Percentiles rank a stretch among this genome's conserved stretches.
Conservation (phyloP, 2,329 filamentous ascomycete species). For the Alternaria conjuncta region DNA sequence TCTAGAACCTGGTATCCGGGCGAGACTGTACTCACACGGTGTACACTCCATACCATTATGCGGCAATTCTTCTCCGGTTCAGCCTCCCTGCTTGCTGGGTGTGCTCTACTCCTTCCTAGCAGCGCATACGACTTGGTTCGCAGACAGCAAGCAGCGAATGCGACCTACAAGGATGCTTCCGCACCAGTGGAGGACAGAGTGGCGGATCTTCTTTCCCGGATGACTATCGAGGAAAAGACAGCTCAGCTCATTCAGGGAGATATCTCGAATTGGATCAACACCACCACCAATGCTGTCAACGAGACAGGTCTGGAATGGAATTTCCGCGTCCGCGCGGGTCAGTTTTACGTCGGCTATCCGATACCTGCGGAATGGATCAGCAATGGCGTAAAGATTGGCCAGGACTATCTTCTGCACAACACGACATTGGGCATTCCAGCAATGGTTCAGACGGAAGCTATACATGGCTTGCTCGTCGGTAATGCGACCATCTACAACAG, state of each 20-base stretch:
- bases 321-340: constrained; percentile 69
- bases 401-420: constrained; percentile 72
- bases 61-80: background rate
- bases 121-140: constrained; percentile 36
- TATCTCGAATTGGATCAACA: constrained; percentile 75
- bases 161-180: constrained; percentile 67
- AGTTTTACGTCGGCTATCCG: constrained; percentile 75
- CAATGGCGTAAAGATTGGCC: constrained; percentile 67
- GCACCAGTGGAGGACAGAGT: constrained; percentile 70
- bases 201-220: constrained; percentile 70
- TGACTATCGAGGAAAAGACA: constrained; percentile 78
- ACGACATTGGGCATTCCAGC: constrained; percentile 73
- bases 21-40: background rate
- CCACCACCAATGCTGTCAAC: constrained; percentile 71
- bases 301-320: constrained; percentile 69
- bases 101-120: constrained; percentile 17
- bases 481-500: constrained; percentile 83
- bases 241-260: constrained; percentile 70
- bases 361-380: constrained; percentile 69
- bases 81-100: constrained; percentile 24
- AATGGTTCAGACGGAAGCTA: constrained; percentile 75
- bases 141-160: constrained; percentile 36
- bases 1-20: background rate
- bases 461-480: constrained; percentile 73
- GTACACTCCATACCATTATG: background rate